phyloP scores from a whole-genome alignment of 768 basidiomycete species.

The Cytidiella melzeri region DNA sequence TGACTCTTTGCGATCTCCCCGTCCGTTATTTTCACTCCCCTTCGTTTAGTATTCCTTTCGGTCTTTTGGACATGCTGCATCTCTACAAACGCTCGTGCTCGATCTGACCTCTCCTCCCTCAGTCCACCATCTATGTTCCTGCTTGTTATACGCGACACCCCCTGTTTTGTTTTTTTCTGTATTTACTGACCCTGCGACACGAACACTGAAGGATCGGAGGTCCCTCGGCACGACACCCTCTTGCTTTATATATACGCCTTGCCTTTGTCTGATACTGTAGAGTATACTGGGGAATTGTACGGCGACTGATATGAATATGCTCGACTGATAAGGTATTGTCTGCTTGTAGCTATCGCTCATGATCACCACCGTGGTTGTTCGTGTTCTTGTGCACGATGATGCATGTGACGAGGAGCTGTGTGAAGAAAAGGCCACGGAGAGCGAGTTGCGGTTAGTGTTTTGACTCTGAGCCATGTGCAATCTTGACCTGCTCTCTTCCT shows the following conservation, averaged over 20 bases:
- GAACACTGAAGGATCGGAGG: constrained; percentile 10
- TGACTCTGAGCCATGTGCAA: no score
- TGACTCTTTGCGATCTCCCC: constrained; percentile 28
- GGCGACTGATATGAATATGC: not conserved
- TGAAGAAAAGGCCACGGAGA: not conserved
- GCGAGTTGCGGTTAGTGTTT: not conserved
- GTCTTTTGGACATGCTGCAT: not conserved
- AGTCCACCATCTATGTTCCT: not conserved
- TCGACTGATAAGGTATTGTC: no score
- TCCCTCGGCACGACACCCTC: constrained; percentile 9
- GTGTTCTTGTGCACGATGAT: no score
- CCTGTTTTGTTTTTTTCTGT: not conserved
- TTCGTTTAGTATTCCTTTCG: constrained; percentile 5
- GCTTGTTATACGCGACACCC: constrained; percentile 9
- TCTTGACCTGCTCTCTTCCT: no score
- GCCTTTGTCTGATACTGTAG: not conserved
- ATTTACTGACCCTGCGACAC: constrained; percentile 8
- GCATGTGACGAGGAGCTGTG: not conserved
- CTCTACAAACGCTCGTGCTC: constrained; percentile 2
- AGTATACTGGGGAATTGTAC: constrained; percentile 1
- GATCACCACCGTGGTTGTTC: no score
- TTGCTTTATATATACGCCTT: constrained; percentile 4
- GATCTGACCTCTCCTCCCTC: constrained; percentile 1
- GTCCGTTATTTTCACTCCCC: constrained; percentile 24
- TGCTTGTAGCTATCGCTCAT: no score